A percentile compares a stretch with the other conserved stretches of the same genome.
Conservation (phyloP, 1,139 yeast genomes). For the Meyerozyma guilliermondii region DNA sequence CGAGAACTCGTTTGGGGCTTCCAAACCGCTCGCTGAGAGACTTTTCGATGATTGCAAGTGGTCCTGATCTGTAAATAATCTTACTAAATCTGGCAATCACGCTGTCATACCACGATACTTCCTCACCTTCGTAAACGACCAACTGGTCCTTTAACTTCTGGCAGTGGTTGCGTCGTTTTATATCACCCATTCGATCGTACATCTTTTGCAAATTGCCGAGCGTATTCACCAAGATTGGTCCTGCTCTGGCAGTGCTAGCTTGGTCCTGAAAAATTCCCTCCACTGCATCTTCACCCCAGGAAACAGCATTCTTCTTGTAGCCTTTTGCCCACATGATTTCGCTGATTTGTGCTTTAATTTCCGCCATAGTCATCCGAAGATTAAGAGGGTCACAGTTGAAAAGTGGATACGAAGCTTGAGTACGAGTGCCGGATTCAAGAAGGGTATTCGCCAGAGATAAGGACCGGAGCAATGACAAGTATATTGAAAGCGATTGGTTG, state of each 20-base stretch:
- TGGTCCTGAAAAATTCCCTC: constrained; percentile 32
- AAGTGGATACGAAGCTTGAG: constrained; percentile 32
- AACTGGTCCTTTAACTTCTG: constrained; percentile 10
- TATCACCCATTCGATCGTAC: constrained; percentile 29
- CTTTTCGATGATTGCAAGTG: constrained; percentile 40
- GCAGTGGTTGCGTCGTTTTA: constrained; percentile 22
- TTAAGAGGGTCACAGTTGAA: constrained; percentile 33
- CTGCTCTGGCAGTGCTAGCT: constrained; percentile 22
- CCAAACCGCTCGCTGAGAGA: constrained; percentile 39
- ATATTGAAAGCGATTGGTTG: constrained; percentile 28
- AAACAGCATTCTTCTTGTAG: constrained; percentile 46
- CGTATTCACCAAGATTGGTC: constrained; percentile 27
- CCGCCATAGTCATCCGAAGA: constrained; percentile 24
- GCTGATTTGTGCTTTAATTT: constrained; percentile 53
- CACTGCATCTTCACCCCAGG: constrained; percentile 58
- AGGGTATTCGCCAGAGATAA: constrained; percentile 18
- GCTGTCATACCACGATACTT: constrained; percentile 31
- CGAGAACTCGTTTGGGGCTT: constrained; percentile 25
- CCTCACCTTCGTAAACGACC: constrained; percentile 17
- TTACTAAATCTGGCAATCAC: constrained; percentile 31
- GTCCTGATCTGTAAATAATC: constrained; percentile 38
- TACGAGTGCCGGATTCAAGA: constrained; percentile 14
- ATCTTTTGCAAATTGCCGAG: constrained; percentile 31
- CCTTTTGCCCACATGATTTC: constrained; percentile 65
- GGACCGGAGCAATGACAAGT: constrained; percentile 31